Conservation (phyloP, 768 basidiomycete genomes). For the Leccinum sublutescens region DNA sequence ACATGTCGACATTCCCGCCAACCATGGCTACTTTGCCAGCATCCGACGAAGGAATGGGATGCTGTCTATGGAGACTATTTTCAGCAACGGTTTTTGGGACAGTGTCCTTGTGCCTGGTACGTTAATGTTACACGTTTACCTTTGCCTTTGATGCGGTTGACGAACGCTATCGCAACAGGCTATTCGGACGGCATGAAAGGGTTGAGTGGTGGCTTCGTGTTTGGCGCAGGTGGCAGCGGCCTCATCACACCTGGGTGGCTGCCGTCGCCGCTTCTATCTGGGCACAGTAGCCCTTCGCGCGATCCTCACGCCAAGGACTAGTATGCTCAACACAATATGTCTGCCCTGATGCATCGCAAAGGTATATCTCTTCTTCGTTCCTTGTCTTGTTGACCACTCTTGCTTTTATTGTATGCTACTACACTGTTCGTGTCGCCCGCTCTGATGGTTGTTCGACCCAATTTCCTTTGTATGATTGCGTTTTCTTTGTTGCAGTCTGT, state of each 20-base stretch:
- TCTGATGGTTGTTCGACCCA: conserved; percentile 4
- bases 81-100: conserved; percentile 84
- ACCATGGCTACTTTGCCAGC: conserved; percentile 64
- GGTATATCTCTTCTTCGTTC: background rate
- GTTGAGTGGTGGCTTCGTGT: conserved; percentile 82
- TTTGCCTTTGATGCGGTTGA: conserved; percentile 1
- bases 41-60: conserved; percentile 40
- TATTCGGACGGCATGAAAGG: conserved; percentile 81
- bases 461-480: conserved; percentile 14
- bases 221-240: conserved; percentile 79
- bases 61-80: conserved; percentile 80
- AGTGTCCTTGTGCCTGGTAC: conserved; percentile 81
- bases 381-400: conserved; percentile 2
- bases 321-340: conserved; percentile 28
- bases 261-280: conserved; percentile 58
- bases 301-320: conserved; percentile 21
- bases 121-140: conserved; percentile 23
- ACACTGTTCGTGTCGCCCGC: background rate
- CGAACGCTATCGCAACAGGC: conserved; percentile 41
- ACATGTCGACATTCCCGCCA: conserved; percentile 85
- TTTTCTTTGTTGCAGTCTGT: conserved; percentile 4
- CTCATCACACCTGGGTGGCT: conserved; percentile 74
- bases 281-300: conserved; percentile 42
- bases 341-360: conserved; percentile 27
- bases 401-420: conserved; percentile 5